phyloP scores from a whole-genome alignment of 1,284 basidiomycete species.

The Tylopilus sp. region DNA sequence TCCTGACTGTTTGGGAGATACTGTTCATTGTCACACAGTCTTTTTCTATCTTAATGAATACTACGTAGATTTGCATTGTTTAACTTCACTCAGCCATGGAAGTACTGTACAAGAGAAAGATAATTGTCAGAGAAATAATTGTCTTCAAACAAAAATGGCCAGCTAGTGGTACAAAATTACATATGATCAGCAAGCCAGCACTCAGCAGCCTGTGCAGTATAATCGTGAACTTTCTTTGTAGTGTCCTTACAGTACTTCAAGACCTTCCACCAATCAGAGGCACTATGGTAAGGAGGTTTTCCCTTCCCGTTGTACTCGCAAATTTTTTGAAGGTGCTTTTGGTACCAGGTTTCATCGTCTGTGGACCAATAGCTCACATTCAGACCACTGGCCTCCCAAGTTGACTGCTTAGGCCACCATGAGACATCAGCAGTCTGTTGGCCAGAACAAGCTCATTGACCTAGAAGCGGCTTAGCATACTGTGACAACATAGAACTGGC shows the following conservation, averaged over 20 bases:
- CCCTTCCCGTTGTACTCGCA: background rate
- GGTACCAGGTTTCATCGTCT: constrained; percentile 14
- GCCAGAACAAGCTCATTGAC: background rate
- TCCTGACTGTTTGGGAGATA: too few species aligned
- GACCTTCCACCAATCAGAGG: constrained; percentile 1
- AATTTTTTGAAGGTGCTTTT: constrained; percentile 9
- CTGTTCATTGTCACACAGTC: too few species aligned
- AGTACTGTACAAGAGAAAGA: too few species aligned
- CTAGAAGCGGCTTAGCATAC: background rate
- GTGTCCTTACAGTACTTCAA: background rate
- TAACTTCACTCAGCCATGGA: too few species aligned
- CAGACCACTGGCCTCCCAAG: background rate
- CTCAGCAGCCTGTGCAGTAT: background rate
- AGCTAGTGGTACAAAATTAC: background rate
- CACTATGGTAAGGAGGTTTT: background rate
- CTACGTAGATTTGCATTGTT: too few species aligned
- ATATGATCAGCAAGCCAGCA: background rate
- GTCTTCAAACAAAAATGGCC: too few species aligned
- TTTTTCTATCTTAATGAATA: too few species aligned
- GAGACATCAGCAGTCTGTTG: constrained; percentile 5
- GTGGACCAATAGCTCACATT: constrained; percentile 18
- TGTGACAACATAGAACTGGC: background rate
- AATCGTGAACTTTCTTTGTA: background rate
- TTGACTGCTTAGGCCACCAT: constrained; percentile 8
- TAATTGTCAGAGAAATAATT: too few species aligned